phyloP scores from a whole-genome alignment of 257 asterid species.

The Gentiana macrophylla region DNA sequence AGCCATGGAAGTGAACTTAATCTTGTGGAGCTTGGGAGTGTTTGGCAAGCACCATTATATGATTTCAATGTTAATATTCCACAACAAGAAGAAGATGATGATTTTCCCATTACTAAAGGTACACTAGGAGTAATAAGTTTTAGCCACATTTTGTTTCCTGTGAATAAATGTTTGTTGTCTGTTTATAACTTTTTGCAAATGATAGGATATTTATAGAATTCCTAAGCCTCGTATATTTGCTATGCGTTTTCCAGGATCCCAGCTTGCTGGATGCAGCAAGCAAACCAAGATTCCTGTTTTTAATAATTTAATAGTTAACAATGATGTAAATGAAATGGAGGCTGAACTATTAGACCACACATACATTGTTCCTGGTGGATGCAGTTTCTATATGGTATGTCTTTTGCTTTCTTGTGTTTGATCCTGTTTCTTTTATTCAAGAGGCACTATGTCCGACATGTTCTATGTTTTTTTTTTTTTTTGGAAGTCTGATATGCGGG shows the following conservation, averaged over 20 bases:
- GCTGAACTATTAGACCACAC: constrained; percentile 49
- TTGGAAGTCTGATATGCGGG: constrained; percentile 66
- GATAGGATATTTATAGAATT: background rate
- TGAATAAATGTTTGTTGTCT: background rate
- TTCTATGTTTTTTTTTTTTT: constrained; percentile 14
- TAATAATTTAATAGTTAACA: constrained; percentile 47
- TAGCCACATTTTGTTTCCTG: background rate
- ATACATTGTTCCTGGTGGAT: constrained; percentile 54
- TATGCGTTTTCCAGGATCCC: constrained; percentile 29
- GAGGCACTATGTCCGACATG: background rate
- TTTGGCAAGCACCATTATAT: constrained; percentile 73
- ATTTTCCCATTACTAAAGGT: constrained; percentile 30
- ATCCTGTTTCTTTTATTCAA: too few relatives aligned
- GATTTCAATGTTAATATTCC: constrained; percentile 42
- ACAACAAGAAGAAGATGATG: constrained; percentile 13
- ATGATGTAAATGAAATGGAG: constrained; percentile 35
- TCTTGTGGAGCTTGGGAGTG: constrained; percentile 59
- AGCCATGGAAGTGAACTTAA: constrained; percentile 32
- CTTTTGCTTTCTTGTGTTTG: background rate
- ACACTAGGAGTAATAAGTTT: background rate
- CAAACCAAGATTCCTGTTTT: constrained; percentile 38
- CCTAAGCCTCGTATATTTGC: background rate
- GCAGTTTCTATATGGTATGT: constrained; percentile 72
- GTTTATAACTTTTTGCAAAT: background rate
- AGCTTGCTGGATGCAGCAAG: constrained; percentile 9